These are phyloP conservation scores for Hyparrhenia diplandra DNA, from an alignment of 176 grass and related monocot genomes.

Conservation along the genomic window DNA sequence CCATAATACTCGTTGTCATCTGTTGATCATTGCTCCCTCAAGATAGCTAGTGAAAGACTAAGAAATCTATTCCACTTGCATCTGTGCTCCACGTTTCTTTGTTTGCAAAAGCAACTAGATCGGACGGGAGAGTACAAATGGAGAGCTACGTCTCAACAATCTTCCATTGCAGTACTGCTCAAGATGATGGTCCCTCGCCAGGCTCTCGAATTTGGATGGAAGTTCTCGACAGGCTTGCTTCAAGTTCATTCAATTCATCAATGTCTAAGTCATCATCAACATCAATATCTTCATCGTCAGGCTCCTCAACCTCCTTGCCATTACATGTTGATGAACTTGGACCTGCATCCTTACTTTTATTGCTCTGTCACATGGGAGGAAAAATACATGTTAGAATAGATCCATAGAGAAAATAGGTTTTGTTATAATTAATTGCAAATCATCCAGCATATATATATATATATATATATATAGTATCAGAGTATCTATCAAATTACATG, in stretches of 20 bases:
- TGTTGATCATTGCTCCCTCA: conserved; percentile 3
- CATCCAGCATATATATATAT: not conserved
- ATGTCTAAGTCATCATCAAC: conserved; percentile 83
- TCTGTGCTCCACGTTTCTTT: conserved; percentile 27
- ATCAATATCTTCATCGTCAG: conserved; percentile 39
- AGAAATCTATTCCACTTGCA: conserved; percentile 30
- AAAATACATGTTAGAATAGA: conserved; percentile 8
- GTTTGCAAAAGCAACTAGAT: conserved; percentile 21
- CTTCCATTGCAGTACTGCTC: conserved; percentile 10
- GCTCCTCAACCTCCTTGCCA: conserved; percentile 48
- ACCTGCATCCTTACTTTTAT: conserved; percentile 37
- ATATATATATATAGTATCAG: no score
- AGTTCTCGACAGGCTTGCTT: conserved; percentile 78
- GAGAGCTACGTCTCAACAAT: conserved; percentile 1
- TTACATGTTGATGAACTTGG: conserved; percentile 57
- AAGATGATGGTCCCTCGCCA: conserved; percentile 46
- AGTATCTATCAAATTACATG: not conserved
- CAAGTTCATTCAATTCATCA: conserved; percentile 92
- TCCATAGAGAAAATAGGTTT: not conserved
- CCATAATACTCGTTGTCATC: conserved; percentile 5
- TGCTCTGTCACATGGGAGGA: conserved; percentile 32
- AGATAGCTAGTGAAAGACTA: conserved; percentile 21
- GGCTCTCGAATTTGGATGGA: conserved; percentile 82
- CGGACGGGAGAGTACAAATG: conserved; percentile 29
- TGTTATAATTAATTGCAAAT: conserved; percentile 7